These are phyloP conservation scores for Nakazawaea holstii DNA, from an alignment of 805 yeast species.

Conservation along the genomic window DNA sequence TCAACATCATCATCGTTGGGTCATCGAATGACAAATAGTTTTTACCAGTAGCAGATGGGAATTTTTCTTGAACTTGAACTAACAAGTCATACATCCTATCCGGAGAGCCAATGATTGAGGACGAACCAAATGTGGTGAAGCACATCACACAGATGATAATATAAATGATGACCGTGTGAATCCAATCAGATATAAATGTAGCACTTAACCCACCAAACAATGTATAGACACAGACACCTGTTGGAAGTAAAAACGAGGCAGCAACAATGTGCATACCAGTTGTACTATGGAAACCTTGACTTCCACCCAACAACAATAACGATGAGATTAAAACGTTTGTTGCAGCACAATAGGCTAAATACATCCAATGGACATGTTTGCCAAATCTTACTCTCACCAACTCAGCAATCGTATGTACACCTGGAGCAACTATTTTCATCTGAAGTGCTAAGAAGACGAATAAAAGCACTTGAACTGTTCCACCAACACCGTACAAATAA, in stretches of 20 bases:
- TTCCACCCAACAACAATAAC: slow-evolving; percentile 35
- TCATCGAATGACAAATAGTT: slow-evolving; percentile 27
- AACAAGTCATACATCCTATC: slow-evolving; percentile 28
- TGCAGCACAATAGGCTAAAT: slow-evolving; percentile 28
- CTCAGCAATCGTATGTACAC: slow-evolving; percentile 38
- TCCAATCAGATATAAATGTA: slow-evolving; percentile 47
- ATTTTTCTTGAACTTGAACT: slow-evolving; percentile 13
- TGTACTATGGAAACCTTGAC: slow-evolving; percentile 32
- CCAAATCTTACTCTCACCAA: slow-evolving; percentile 34
- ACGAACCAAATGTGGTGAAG: slow-evolving; percentile 23
- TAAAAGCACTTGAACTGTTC: slow-evolving; percentile 30
- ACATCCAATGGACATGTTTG: slow-evolving; percentile 28
- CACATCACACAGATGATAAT: slow-evolving; percentile 24
- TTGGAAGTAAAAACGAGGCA: slow-evolving; percentile 37
- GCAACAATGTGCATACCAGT: slow-evolving; percentile 43
- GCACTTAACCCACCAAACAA: slow-evolving; percentile 46
- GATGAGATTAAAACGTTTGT: slow-evolving; percentile 32
- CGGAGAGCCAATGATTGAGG: slow-evolving; percentile 27
- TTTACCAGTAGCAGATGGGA: slow-evolving; percentile 15
- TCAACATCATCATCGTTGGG: slow-evolving; percentile 24
- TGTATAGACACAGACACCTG: slow-evolving; percentile 44
- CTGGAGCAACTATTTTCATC: slow-evolving; percentile 35
- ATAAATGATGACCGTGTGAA: slow-evolving; percentile 41
- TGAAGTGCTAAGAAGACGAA: slow-evolving; percentile 33
- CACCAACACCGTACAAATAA: slow-evolving; percentile 31